These are phyloP conservation scores for Verbascum thapsus DNA, from an alignment of 257 asterid genomes.

Conservation along the genomic window DNA sequence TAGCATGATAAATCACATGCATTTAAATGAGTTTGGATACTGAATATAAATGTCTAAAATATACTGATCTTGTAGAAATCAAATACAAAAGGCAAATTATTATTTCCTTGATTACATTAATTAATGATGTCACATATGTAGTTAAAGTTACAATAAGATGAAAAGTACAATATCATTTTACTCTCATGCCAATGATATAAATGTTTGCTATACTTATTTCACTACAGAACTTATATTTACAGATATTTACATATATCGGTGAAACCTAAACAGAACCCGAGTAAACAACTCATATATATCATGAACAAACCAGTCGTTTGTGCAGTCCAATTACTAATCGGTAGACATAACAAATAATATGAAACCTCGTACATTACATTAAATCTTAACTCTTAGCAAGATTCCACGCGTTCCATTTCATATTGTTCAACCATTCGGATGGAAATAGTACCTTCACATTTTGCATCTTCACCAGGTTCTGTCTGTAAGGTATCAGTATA, in stretches of 20 bases:
- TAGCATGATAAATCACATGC: no score
- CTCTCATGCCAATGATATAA: no score
- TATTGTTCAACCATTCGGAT: slow-evolving; percentile 49
- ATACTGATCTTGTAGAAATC: no score
- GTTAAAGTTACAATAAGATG: no score
- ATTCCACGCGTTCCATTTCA: slow-evolving; percentile 53
- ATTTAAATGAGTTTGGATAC: no score
- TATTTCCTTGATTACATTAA: no score
- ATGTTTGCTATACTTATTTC: slow-evolving; percentile 5
- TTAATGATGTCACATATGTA: no score
- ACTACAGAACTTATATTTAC: neutral
- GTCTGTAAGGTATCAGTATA: slow-evolving; percentile 80
- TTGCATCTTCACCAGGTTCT: slow-evolving; percentile 67
- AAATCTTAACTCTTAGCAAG: slow-evolving; percentile 27
- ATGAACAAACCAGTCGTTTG: slow-evolving; percentile 10
- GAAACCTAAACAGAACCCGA: neutral
- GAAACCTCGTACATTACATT: neutral
- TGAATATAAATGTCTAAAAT: no score
- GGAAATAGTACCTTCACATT: slow-evolving; percentile 43
- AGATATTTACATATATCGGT: slow-evolving; percentile 12
- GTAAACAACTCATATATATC: neutral
- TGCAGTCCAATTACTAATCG: neutral
- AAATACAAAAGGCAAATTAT: no score
- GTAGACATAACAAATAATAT: neutral
- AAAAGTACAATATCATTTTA: no score